Evolutionary conservation across 441 rosid genomes (phyloP).

Genomic region (Bocquillonia castaneifolia): DNA sequence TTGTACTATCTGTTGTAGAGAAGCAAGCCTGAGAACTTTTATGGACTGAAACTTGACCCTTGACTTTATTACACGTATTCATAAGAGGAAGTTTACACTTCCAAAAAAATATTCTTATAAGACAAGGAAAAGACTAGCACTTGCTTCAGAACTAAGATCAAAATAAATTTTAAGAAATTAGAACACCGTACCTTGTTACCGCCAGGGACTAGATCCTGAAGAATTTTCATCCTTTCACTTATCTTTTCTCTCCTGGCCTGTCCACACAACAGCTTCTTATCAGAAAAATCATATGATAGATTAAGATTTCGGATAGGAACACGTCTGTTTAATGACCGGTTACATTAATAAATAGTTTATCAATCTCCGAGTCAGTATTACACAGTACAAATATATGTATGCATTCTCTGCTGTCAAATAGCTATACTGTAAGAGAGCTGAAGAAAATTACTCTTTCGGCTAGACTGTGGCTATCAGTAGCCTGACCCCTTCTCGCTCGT

Average conservation of each 20-base stretch:
- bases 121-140: not conserved
- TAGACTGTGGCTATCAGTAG: constrained; percentile 91
- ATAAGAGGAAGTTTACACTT: not conserved
- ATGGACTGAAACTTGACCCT: not conserved
- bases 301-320: not conserved
- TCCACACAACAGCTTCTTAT: constrained; percentile 27
- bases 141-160: not conserved
- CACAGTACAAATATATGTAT: not conserved
- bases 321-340: not conserved
- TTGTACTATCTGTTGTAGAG: not conserved
- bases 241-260: constrained; percentile 93
- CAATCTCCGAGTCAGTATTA: not conserved
- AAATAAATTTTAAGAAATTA: not conserved
- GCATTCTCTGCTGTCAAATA: not conserved
- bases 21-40: constrained; percentile 1
- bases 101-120: not conserved
- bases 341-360: not conserved
- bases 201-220: constrained; percentile 83
- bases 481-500: constrained; percentile 93
- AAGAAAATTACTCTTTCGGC: constrained; percentile 73
- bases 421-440: constrained; percentile 9
- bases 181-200: constrained; percentile 62
- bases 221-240: constrained; percentile 89
- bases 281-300: constrained; percentile 18
- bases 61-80: not conserved